A percentile compares a stretch with the other conserved stretches of the same genome.
Conservation (phyloP, 768 basidiomycete species). For the Kwoniella heveanensis region DNA sequence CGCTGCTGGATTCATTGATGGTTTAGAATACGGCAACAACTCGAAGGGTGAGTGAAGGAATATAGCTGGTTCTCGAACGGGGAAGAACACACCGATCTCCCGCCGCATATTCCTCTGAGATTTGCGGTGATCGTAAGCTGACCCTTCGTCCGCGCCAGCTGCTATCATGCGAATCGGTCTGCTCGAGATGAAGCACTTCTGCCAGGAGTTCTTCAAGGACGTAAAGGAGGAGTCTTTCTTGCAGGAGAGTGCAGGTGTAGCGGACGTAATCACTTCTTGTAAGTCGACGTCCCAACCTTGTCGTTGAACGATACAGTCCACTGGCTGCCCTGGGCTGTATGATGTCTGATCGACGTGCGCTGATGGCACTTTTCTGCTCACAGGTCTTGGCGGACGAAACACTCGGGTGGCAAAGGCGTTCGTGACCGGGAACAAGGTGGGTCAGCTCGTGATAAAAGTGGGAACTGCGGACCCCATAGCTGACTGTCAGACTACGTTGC, state of each 20-base stretch:
- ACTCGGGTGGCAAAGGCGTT: slow-evolving; percentile 57
- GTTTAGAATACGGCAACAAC: slow-evolving; percentile 59
- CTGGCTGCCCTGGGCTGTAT: neutral
- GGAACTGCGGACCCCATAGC: too few species aligned
- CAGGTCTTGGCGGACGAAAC: slow-evolving; percentile 53
- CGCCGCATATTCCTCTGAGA: too few species aligned
- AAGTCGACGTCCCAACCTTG: slow-evolving; percentile 11
- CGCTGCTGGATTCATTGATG: slow-evolving; percentile 60
- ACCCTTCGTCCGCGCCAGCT: too few species aligned
- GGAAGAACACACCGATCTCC: too few species aligned
- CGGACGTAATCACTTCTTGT: slow-evolving; percentile 61
- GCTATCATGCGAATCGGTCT: slow-evolving; percentile 61
- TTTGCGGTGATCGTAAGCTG: too few species aligned
- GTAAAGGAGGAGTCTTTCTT: slow-evolving; percentile 59
- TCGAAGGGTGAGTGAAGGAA: slow-evolving; percentile 57
- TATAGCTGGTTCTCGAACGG: too few species aligned
- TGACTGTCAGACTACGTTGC: neutral
- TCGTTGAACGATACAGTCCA: too few species aligned
- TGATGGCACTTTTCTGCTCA: neutral
- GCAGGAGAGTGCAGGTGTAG: slow-evolving; percentile 59
- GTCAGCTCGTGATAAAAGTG: too few species aligned
- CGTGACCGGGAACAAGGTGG: slow-evolving; percentile 58
- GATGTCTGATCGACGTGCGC: too few species aligned
- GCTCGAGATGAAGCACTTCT: slow-evolving; percentile 60
- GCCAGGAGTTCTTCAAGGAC: slow-evolving; percentile 59